Evolutionary conservation across 768 basidiomycete genomes (phyloP), one percentile per base, ranked within the genome.

Genomic region (Tephrocybe sp.): DNA sequence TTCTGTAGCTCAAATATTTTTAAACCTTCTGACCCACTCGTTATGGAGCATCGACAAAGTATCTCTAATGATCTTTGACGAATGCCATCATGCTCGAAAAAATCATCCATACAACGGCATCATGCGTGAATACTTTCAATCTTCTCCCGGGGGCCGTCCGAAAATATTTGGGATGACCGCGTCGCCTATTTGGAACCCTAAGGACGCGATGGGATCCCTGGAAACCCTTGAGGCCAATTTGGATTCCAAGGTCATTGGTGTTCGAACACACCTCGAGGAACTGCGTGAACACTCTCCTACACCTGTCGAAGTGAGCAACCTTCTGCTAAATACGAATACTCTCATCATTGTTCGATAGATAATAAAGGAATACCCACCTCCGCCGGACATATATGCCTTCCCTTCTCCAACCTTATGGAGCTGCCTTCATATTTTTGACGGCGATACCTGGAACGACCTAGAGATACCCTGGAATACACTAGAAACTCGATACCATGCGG

Each of bases 161-260:
- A 91, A 88, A 62, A 74, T 95, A n/a, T 90, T 94, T 52, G 93
- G 93, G 3, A 88, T 95, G 84, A 94, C 93, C 0, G 93, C 93
- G 0, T 92, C 89, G 15, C 92, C 92, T 0, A 82, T 92, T 21
- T 91, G 87, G 86, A 88, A 89, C 54, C 75, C 81, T 11, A 84
- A 79, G 54, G 78, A 90, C 45, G 82, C 89, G 0, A 64, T 69
- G 16, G 77, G 76, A 19, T 87, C 88, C 2, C 68, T 94, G 16
- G 61, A 70, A 18, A 72, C 73, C 0, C 70, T 92, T 2, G 89
- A 94, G 63, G 69, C 70, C 36, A 90, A 86, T 56, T 57, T 92
- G 64, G 77, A 90, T 63, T 77, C 88, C 16, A 86, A 81, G 50
- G 82, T 91, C 19, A 76, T 90, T 18, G 83, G 86, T 16, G 89